Evolutionary conservation across 305 asterid species (phyloP).

Genomic region (Rubia peregrina): DNA sequence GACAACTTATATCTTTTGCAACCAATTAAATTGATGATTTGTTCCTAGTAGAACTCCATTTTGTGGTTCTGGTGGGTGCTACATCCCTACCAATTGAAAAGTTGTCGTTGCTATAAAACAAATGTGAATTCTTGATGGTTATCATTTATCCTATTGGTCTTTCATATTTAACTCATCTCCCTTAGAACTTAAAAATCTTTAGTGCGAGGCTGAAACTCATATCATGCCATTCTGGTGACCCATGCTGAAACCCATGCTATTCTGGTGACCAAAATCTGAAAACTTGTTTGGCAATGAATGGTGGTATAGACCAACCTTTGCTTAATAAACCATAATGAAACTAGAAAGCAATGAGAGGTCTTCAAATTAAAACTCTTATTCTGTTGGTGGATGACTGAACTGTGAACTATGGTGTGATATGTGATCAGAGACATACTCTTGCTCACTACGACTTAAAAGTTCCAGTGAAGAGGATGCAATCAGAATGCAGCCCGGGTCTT

Average conservation of each 20-base stretch:
- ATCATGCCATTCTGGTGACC: background rate
- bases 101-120: constrained; percentile 2
- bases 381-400: background rate
- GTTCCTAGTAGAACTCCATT: background rate
- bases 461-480: constrained; percentile 42
- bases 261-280: background rate
- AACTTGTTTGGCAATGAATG: background rate
- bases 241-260: background rate
- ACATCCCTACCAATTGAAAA: background rate
- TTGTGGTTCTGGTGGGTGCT: background rate
- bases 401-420: constrained; percentile 7
- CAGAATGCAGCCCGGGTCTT: constrained; percentile 47
- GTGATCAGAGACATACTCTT: constrained; percentile 36
- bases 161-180: background rate
- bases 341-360: background rate
- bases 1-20: background rate
- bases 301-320: background rate
- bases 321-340: background rate
- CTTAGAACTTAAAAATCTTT: background rate
- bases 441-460: constrained; percentile 42
- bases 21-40: background rate
- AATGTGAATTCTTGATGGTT: background rate
- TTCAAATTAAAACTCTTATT: constrained; percentile 1
- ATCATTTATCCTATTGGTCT: background rate
- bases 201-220: background rate